Evolutionary conservation across 768 basidiomycete species (phyloP), one percentile per base, ranked within the genome.

Genomic region (Macrolepiota fuliginosa): DNA sequence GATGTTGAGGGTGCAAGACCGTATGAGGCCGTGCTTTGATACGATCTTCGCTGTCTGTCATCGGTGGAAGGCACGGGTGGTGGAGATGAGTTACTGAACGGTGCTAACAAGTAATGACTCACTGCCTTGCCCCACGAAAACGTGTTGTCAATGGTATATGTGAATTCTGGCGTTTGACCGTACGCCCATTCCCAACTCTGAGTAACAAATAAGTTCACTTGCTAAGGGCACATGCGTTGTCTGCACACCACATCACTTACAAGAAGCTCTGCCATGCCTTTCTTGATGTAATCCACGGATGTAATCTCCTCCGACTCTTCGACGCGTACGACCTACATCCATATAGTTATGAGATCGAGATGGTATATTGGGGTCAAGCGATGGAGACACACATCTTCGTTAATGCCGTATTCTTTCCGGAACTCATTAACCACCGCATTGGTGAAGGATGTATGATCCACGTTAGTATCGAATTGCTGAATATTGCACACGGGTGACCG

Each of bases 121-220:
- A 56, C 47, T 15, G 47, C 36, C 13, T 37, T 68, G 10, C 84
- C 86, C 84, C 85, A 86, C 3, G 68, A 50, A 63, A 88, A 87
- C n/a, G 70, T 59, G 25, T 70, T 68, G 3, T 66, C 55, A 12
- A 84, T 49, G 2, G 77, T 77, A 68, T 92, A 91, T 6, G 86
- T 89, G 71, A 99, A 98, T 69, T 96, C 91, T 45, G 96, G 95
- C 0, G 96, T 96, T 69, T 96, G 92, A 0, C 96, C 96, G 68
- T 87, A 97, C 13, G 83, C 78, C 94, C 96, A 98, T 22, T 92
- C 83, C 97, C 97, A 98, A 36, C 82, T 88, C 95, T 96, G 67
- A 12, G 39, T 22, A 29, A 36, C 25, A 3, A 59, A 25, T 64
- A 46, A 29, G 27, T 19, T 57, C 45, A 29, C 19, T 45, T 22